phyloP scores from a whole-genome alignment of 2,329 filamentous ascomycete genomes.

The Aspergillus sp. region DNA sequence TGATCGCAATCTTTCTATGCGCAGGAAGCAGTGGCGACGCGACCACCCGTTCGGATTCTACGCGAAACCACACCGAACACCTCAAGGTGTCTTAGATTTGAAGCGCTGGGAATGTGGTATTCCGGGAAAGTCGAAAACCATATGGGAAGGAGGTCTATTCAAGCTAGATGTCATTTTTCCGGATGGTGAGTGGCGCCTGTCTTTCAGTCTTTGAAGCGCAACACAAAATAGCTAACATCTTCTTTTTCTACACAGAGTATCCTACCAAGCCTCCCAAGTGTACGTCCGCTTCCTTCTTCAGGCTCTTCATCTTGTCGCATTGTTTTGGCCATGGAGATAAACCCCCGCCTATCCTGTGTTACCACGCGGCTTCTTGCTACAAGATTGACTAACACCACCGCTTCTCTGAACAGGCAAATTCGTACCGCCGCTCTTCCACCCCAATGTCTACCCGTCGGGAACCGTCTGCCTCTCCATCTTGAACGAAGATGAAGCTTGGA shows the following conservation, averaged over 20 bases:
- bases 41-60: slow-evolving; percentile 98
- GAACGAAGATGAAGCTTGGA: slow-evolving; percentile 98
- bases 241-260: slow-evolving; percentile 68
- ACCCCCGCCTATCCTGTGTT: not conserved
- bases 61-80: slow-evolving; percentile 80
- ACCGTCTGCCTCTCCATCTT: slow-evolving; percentile 96
- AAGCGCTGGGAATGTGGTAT: slow-evolving; percentile 97
- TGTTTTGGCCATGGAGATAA: not conserved
- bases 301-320: not conserved
- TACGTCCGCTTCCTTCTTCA: slow-evolving; percentile 54
- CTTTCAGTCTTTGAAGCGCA: not conserved
- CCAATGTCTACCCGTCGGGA: slow-evolving; percentile 97
- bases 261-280: slow-evolving; percentile 99
- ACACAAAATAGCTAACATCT: slow-evolving; percentile 21
- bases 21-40: slow-evolving; percentile 91
- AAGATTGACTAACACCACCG: not conserved
- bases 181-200: slow-evolving; percentile 68
- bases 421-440: slow-evolving; percentile 91
- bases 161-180: slow-evolving; percentile 93
- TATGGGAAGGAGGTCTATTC: slow-evolving; percentile 97
- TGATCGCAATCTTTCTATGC: slow-evolving; percentile 21
- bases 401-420: slow-evolving; percentile 76
- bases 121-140: slow-evolving; percentile 92
- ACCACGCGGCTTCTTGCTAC: not conserved
- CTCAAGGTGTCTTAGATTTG: slow-evolving; percentile 82